phyloP scores from a whole-genome alignment of 495 filamentous ascomycete species.

The Thozetella sp. region DNA sequence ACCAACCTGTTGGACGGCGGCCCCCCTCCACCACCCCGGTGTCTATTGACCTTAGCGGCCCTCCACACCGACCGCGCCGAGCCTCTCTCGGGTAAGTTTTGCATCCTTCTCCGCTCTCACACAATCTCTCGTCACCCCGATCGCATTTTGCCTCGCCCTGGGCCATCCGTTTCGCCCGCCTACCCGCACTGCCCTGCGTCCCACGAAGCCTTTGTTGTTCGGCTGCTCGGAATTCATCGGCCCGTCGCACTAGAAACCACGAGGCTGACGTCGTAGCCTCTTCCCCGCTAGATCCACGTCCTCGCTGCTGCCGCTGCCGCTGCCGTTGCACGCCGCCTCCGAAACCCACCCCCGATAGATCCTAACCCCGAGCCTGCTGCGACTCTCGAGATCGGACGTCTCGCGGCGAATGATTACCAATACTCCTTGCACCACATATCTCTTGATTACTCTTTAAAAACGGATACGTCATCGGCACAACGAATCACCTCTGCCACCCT shows the following conservation, averaged over 20 bases:
- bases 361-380: conserved; percentile 18
- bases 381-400: not conserved
- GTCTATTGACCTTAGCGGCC: not conserved
- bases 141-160: not conserved
- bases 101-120: not conserved
- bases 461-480: conserved; percentile 42
- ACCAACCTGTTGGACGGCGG: not conserved
- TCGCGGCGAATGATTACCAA: conserved; percentile 2
- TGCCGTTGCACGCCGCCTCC: conserved; percentile 8
- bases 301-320: conserved; percentile 6
- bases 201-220: not conserved
- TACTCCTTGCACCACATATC: conserved; percentile 12
- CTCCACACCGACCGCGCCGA: not conserved
- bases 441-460: conserved; percentile 27
- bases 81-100: conserved; percentile 3
- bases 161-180: not conserved
- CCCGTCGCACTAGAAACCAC: not conserved
- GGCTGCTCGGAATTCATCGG: conserved; percentile 6
- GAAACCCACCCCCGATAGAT: conserved; percentile 8
- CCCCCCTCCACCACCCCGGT: not conserved
- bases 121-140: not conserved
- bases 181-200: not conserved
- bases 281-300: conserved; percentile 3
- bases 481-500: conserved; percentile 41
- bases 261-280: conserved; percentile 27